Conservation (phyloP, 352 stramenopile species). For the Phytophthora pseudosyringae region DNA sequence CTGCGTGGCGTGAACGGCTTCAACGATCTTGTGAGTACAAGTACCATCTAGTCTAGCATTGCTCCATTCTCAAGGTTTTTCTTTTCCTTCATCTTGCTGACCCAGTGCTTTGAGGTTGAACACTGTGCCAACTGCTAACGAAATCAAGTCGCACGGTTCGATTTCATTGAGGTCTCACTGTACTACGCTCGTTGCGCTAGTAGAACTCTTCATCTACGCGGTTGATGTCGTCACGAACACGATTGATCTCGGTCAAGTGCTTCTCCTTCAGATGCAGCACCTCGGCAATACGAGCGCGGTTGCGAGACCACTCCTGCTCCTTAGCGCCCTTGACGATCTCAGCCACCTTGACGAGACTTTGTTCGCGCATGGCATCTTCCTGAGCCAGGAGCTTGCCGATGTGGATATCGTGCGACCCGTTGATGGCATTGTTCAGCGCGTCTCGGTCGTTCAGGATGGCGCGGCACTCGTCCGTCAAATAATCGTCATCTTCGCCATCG, state of each 20-base stretch:
- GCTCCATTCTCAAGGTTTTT: too few relatives aligned
- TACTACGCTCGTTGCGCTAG: slow-evolving; percentile 11
- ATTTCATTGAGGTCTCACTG: neutral
- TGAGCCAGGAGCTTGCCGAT: slow-evolving; percentile 89
- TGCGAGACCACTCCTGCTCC: slow-evolving; percentile 76
- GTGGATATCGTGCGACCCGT: slow-evolving; percentile 92
- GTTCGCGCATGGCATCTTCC: slow-evolving; percentile 86
- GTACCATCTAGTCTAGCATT: too few relatives aligned
- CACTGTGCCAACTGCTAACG: neutral
- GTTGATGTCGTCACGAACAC: slow-evolving; percentile 76
- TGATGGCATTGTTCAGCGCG: slow-evolving; percentile 88
- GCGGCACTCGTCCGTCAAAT: slow-evolving; percentile 79
- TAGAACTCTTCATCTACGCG: slow-evolving; percentile 85
- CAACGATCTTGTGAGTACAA: too few relatives aligned
- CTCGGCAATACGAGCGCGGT: slow-evolving; percentile 74
- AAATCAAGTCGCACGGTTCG: neutral
- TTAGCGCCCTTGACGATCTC: slow-evolving; percentile 67
- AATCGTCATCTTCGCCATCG: slow-evolving; percentile 81
- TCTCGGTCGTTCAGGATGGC: slow-evolving; percentile 85
- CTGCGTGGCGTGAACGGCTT: too few relatives aligned
- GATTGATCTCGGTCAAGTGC: slow-evolving; percentile 63
- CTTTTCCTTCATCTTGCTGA: neutral
- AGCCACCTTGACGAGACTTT: slow-evolving; percentile 76
- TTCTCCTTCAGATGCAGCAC: slow-evolving; percentile 81
- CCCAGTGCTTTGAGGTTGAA: neutral